Base-by-base conservation (phyloP, 1,139 yeast genomes). In the Diutina ranongensis region DNA sequence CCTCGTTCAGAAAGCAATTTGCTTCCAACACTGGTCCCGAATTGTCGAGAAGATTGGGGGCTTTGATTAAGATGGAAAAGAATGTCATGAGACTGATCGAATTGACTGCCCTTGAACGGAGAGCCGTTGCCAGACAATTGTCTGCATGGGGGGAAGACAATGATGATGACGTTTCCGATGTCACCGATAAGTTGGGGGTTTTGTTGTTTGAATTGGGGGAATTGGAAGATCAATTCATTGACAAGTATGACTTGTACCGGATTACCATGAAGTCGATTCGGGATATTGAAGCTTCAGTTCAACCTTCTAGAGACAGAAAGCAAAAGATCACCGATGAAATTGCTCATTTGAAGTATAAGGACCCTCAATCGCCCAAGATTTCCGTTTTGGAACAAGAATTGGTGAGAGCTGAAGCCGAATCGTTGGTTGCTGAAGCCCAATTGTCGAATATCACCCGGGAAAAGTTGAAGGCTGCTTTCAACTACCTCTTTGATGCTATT, bases 401-500 rank as follows among this genome's bases (percentile, higher is more conserved):
- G 61, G 94, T 85, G 49, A 77, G 95, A 68, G 94, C 94, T 44
- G 94, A 85, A 67, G 94, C 94, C 49, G 94, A 85, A 66, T 81
- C 89, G 46, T 73, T 84, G 56, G 94, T 85, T 58, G 95, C 94
- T 46, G 94, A 84, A 68, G 94, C 94, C 45, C 95, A 85, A 68
- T 74, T 85, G 61, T 81, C 89, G 46, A 84, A 84, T 65, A 83
- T 84, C 57, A 84, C 94, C 53, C 78, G 94, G 69, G 94, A 84
- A 67, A 83, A 83, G 67, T 74, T 85, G 60, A 83, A 83, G 74
- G 83, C 88, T 54, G 87, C 94, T 48, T 84, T 79, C 71, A 76
- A 81, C 66, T 83, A 83, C 64, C 89, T 83, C 65, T 84, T 85
- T 58, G 94, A 83, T 63, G 79, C 94, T 38, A 71, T 79, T 52